A percentile compares a stretch with the other conserved stretches of the same genome.
phyloP scores from a whole-genome alignment of 2,329 filamentous ascomycete species.

The Hymenoscyphus infarciens region DNA sequence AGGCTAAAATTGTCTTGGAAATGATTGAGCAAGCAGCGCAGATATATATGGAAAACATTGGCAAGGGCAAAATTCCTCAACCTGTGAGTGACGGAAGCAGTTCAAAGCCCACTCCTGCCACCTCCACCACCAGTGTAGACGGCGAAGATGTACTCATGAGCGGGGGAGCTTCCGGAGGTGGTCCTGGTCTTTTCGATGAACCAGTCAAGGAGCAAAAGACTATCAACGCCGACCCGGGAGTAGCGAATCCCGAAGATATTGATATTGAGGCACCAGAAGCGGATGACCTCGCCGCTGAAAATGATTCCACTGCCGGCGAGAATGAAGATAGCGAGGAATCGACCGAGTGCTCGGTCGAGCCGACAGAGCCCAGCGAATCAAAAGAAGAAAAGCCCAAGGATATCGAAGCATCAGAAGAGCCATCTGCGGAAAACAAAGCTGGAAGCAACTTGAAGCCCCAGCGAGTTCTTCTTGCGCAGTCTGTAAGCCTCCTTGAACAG shows the following conservation, averaged over 20 bases:
- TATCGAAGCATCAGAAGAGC: neutral
- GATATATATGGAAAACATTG: conserved; percentile 42
- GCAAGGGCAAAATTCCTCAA: conserved; percentile 4
- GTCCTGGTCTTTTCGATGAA: conserved; percentile 29
- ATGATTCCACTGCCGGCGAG: conserved; percentile 19
- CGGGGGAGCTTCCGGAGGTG: conserved; percentile 14
- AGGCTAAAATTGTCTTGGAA: conserved; percentile 47
- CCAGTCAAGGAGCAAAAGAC: conserved; percentile 18
- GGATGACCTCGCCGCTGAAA: conserved; percentile 26
- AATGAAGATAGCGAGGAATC: neutral
- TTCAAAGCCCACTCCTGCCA: conserved; percentile 24
- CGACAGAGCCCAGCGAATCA: neutral
- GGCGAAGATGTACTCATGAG: conserved; percentile 15
- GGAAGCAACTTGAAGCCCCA: neutral
- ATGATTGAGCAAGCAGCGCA: conserved; percentile 49
- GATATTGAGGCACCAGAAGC: conserved; percentile 33
- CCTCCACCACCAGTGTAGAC: conserved; percentile 19
- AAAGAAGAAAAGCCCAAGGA: neutral
- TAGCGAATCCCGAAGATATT: conserved; percentile 36
- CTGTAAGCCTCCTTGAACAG: conserved; percentile 11
- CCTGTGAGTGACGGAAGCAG: conserved; percentile 19
- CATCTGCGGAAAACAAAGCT: neutral
- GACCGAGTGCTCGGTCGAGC: neutral
- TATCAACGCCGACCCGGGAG: conserved; percentile 14
- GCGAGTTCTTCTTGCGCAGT: neutral